Conservation (phyloP, 108 stramenopile genomes). For the Nannochloropsis salina region DNA sequence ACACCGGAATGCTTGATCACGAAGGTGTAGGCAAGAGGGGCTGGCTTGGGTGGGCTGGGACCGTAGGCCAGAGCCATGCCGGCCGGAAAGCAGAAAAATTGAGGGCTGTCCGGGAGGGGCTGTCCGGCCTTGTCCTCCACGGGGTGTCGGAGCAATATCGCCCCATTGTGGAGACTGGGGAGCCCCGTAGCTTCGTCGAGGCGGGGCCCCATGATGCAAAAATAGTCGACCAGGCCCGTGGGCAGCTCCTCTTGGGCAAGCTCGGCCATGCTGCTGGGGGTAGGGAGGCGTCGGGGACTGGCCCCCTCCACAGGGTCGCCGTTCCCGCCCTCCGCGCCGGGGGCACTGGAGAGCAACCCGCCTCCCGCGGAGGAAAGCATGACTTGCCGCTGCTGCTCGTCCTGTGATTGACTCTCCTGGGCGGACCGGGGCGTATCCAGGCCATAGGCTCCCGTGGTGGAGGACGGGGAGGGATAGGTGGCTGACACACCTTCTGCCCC, state of each 20-base stretch:
- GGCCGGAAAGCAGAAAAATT: conserved; percentile 2
- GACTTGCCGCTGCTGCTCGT: not conserved
- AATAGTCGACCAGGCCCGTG: conserved; percentile 46
- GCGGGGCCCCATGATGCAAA: conserved; percentile 36
- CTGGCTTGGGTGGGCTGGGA: not conserved
- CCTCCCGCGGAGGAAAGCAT: not conserved
- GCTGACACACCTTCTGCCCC: not conserved
- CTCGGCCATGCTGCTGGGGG: conserved; percentile 7
- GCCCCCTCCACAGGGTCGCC: not conserved
- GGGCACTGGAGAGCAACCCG: not conserved
- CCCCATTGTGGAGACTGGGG: not conserved
- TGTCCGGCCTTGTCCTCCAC: not conserved
- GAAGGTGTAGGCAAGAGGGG: not conserved
- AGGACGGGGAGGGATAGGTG: not conserved
- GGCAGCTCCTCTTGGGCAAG: conserved; percentile 38
- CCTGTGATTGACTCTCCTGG: not conserved
- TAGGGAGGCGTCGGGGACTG: not conserved
- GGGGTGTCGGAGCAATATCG: not conserved
- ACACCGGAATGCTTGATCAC: conserved; percentile 22
- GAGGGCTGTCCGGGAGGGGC: not conserved
- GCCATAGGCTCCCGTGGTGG: not conserved
- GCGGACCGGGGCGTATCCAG: not conserved
- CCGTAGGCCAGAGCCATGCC: conserved; percentile 11
- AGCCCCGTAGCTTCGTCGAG: not conserved
- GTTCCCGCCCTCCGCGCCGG: not conserved